These are phyloP conservation scores for Debaryomyces tyrocola DNA, from an alignment of 805 yeast genomes.

Conservation along the genomic window DNA sequence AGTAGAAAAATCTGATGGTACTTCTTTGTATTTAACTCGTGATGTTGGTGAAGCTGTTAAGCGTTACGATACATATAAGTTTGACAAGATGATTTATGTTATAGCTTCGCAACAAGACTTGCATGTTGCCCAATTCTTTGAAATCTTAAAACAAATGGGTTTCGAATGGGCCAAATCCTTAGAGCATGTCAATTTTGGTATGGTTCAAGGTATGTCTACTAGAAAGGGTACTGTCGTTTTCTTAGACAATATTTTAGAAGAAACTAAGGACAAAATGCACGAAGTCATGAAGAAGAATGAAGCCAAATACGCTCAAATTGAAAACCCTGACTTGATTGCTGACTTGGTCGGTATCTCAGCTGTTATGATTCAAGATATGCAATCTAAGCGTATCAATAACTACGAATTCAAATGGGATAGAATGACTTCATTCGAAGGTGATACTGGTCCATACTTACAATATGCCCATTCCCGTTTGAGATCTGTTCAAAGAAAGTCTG, in stretches of 20 bases:
- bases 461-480: conserved; percentile 97
- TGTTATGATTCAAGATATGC: conserved; percentile 99
- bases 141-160: conserved; percentile 87
- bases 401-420: conserved; percentile 97
- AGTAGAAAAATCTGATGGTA: conserved; percentile 93
- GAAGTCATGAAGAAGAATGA: conserved; percentile 94
- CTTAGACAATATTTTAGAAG: conserved; percentile 89
- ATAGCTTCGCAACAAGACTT: conserved; percentile 96
- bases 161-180: conserved; percentile 80
- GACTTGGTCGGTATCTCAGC: conserved; percentile 96
- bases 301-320: conserved; percentile 87
- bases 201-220: conserved; percentile 98
- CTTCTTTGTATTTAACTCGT: conserved; percentile 90
- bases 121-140: conserved; percentile 91
- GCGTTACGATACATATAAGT: conserved; percentile 78
- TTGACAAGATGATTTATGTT: conserved; percentile 95
- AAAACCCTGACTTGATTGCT: conserved; percentile 91
- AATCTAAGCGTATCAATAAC: conserved; percentile 92
- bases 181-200: conserved; percentile 89
- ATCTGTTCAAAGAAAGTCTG: conserved; percentile 87
- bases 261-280: conserved; percentile 91
- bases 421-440: conserved; percentile 98
- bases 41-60: conserved; percentile 96
- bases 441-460: conserved; percentile 98
- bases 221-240: conserved; percentile 99